Percentiles rank a stretch among this genome's conserved stretches.
phyloP scores from a whole-genome alignment of 164 flowering plant species.

The Buxus sempervirens region DNA sequence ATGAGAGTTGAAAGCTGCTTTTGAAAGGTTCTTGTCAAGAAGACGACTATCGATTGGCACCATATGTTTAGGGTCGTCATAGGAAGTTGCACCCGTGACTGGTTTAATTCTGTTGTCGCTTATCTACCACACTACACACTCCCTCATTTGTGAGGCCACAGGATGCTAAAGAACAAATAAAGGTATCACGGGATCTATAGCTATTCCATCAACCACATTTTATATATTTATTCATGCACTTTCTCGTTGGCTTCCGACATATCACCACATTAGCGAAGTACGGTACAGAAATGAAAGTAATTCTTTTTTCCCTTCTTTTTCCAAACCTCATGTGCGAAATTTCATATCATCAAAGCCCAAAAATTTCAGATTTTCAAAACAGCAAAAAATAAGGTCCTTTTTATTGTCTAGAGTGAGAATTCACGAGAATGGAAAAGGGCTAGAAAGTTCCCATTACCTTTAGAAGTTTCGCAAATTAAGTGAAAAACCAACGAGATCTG shows the following conservation, averaged over 20 bases:
- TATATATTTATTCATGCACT: not conserved
- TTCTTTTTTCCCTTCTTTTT: not conserved
- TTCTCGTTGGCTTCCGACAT: not conserved
- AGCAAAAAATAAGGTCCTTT: too few relatives aligned
- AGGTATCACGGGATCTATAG: constrained; percentile 51
- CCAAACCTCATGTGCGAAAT: too few relatives aligned
- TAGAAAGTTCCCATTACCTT: not conserved
- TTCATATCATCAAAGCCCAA: too few relatives aligned
- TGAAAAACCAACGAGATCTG: not conserved
- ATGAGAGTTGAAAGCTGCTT: not conserved
- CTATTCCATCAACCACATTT: constrained; percentile 15
- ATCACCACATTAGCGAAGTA: constrained; percentile 4
- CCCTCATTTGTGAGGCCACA: constrained; percentile 20
- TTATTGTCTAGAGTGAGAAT: not conserved
- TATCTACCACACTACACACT: constrained; percentile 9
- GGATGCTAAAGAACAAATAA: constrained; percentile 43
- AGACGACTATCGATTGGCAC: not conserved
- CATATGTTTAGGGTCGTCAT: not conserved
- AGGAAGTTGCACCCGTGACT: constrained; percentile 20
- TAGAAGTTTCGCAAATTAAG: not conserved
- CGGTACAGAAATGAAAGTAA: not conserved
- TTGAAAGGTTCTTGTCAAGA: not conserved
- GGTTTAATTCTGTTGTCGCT: constrained; percentile 22
- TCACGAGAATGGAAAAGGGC: not conserved
- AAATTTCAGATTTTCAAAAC: too few relatives aligned